Base-by-base conservation (phyloP, 2,329 filamentous ascomycete genomes). In the Fusarium tanahbumbuense region DNA sequence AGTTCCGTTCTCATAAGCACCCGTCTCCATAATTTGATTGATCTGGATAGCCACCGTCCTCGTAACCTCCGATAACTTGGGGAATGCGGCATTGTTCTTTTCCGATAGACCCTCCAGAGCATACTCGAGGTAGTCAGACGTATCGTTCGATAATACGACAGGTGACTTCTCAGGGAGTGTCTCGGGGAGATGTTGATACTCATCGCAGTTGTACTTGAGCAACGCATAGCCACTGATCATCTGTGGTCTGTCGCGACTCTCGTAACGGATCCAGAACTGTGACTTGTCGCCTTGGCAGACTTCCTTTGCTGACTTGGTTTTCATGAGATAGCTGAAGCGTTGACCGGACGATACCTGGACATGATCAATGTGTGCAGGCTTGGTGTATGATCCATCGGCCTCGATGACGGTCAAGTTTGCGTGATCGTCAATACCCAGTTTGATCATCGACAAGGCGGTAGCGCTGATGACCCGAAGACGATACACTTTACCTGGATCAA, bases 21-120 rank as follows among this genome's bases (percentile, higher is more conserved):
- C 80, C 25, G 78, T 76, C 4, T 79, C 77, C 5, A 79, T 59
- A 15, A 80, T 75, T 67, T 84, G 80, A 34, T 79, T 80, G n/a
- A 82, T 76, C 11, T 83, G 82, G 46, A 87, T 81, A 41, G 81
- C 79, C 9, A 88, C 75, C 0, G 82, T 82, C 20, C 86, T 81
- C 1, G 85, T 87, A 7, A 88, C 85, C 41, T 87, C 83, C 5
- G 74, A 74, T 3, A 84, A 74, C 1, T 77, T 73, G 0, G 84
- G 84, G 34, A 83, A 80, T 58, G 18, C 27, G 10, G 11, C 12
- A 6, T 53, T 45, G 3, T 60, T 45, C 2, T 15, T 23, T 2
- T 60, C 20, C 0, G 63, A 57, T 1, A 71, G 28, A 0, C 48
- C 40, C 20, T 65, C 20, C 7, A 73, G 27, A 4, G 81, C 80